Base-by-base conservation (phyloP, 805 yeast genomes). In the Candida nitratophila region DNA sequence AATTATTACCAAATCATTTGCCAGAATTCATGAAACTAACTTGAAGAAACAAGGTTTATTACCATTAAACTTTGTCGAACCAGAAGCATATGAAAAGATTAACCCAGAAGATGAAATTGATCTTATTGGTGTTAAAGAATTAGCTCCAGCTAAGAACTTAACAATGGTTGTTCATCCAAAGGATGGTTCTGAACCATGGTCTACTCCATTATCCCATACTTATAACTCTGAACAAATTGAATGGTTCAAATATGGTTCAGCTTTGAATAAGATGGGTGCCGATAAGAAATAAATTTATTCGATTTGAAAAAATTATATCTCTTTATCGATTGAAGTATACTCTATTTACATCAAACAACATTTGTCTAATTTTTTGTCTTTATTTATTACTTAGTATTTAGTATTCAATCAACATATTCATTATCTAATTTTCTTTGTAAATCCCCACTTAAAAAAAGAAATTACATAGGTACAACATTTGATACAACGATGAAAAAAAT, bases 201-300 rank as follows among this genome's bases (percentile, higher is more conserved):
- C 82, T 61, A 76, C 91, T 64, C 83, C 79, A 73, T 86, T 93
- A 69, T 79, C 96, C 46, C 99, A 93, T 79, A 93, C 99, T 54
- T 93, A 86, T 80, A 93, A 93, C 79, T 50, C 67, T 52, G 97
- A 93, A 77, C 99, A 91, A 79, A 86, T 91, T 66, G 97, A 87
- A 68, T 91, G 98, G 98, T 91, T 91, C 86, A 91, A 87, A 80
- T 81, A 84, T 62, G 99, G 99, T 76, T 89, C 97, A 59, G 99
- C 99, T 69, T 83, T 93, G 75, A 93, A 93, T 87, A 87, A 84
- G 79, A 87, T 89, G 69, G 62, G 61, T 52, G 56, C 63, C 44
- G 44, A 47, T 43, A 49, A 45, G 42, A 47, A 57, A 45, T 51
- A 56, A 41, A 33, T 36, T 39, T 21, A 22, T 17, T 36, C 3